Conservation (phyloP, 1,284 basidiomycete genomes). For the Sporisorium scitamineum region DNA sequence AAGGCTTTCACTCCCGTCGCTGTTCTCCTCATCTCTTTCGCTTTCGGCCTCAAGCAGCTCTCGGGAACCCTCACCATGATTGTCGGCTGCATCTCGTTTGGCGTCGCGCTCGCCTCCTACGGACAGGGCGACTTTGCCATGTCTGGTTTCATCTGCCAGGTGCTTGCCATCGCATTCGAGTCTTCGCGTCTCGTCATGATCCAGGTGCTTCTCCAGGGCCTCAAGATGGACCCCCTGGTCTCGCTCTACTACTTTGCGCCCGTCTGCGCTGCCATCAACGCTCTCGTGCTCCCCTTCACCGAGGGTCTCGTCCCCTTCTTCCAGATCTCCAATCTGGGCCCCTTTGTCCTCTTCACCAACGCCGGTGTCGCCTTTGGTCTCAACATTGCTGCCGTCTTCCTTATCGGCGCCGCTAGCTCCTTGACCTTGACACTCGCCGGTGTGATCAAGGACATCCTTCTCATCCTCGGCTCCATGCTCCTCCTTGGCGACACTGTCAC, state of each 20-base stretch:
- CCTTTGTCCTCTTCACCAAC: slow-evolving; percentile 83
- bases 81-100: slow-evolving; percentile 89
- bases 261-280: slow-evolving; percentile 89
- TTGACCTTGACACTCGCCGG: slow-evolving; percentile 92
- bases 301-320: slow-evolving; percentile 91
- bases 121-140: slow-evolving; percentile 89
- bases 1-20: slow-evolving; percentile 98
- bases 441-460: slow-evolving; percentile 92
- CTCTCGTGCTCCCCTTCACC: slow-evolving; percentile 83
- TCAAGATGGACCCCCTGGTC: slow-evolving; percentile 95
- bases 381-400: slow-evolving; percentile 93
- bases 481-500: slow-evolving; percentile 84
- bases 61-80: slow-evolving; percentile 83
- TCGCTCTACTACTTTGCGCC: slow-evolving; percentile 83
- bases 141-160: slow-evolving; percentile 80
- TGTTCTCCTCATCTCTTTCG: slow-evolving; percentile 93
- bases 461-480: slow-evolving; percentile 88
- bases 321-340: slow-evolving; percentile 78
- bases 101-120: slow-evolving; percentile 87
- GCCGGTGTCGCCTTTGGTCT: slow-evolving; percentile 89
- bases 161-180: slow-evolving; percentile 76
- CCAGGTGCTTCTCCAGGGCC: slow-evolving; percentile 90
- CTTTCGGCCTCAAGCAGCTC: slow-evolving; percentile 88
- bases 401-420: slow-evolving; percentile 87
- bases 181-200: slow-evolving; percentile 94